phyloP scores from a whole-genome alignment of 73 alveolate genomes.

The Blepharisma stoltei region DNA sequence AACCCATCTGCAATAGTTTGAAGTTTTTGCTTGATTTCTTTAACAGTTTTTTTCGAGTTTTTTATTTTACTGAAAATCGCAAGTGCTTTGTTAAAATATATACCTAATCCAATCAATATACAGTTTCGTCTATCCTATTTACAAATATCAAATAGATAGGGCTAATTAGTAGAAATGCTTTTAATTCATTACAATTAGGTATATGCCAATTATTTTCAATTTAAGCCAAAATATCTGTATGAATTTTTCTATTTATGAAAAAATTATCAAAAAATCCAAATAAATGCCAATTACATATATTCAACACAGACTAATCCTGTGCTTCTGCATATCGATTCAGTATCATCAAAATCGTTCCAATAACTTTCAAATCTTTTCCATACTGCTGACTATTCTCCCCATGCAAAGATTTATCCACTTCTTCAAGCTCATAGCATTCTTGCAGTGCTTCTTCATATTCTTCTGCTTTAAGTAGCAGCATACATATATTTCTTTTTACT shows the following conservation, averaged over 20 bases:
- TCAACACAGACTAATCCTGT: no score
- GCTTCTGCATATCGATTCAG: conserved; percentile 69
- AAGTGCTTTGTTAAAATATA: conserved; percentile 45
- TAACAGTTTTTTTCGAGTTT: conserved; percentile 50
- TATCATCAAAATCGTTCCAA: conserved; percentile 68
- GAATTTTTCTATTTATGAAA: no score
- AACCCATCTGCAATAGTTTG: conserved; percentile 36
- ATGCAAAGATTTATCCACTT: conserved; percentile 67
- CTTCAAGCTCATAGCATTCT: conserved; percentile 76
- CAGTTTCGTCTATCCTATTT: no score
- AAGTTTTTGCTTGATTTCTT: conserved; percentile 45
- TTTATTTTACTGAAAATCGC: conserved; percentile 40
- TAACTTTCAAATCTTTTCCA: conserved; percentile 74
- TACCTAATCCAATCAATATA: no score
- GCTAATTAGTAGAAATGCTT: no score
- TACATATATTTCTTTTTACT: conserved; percentile 75
- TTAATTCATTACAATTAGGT: no score
- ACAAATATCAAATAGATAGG: no score
- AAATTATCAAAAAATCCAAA: no score
- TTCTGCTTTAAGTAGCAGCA: conserved; percentile 56
- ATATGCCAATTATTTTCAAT: no score
- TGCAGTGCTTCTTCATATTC: conserved; percentile 75
- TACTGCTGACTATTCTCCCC: conserved; percentile 74
- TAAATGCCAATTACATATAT: no score
- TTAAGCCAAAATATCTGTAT: no score